Evolutionary conservation across 2,329 filamentous ascomycete genomes (phyloP), one percentile per base, ranked within the genome.

Genomic region (Hymenoscyphus linearis): DNA sequence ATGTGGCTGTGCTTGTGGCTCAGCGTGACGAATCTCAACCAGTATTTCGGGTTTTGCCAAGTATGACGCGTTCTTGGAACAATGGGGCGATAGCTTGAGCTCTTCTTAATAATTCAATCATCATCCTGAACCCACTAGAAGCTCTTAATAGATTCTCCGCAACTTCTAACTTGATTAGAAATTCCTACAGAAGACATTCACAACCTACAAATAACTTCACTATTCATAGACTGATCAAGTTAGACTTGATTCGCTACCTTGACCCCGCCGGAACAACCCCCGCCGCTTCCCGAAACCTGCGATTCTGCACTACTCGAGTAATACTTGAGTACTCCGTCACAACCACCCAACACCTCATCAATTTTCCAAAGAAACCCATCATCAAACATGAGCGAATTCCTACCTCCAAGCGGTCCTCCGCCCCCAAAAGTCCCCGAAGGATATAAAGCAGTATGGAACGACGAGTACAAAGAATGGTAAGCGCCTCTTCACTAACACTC

Each of bases 361-460:
- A 34, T n/a, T n/a, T 47, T 22, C 18, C 40, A 22, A n/a, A 47
- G 4, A 47, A 47, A 16, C 18, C 18, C n/a, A 25, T 31, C 25
- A 54, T 27, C 22, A 62, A 65, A 57, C 40, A 73, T 72, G 70
- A 62, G 60, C 34, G 70, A 72, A 26, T 72, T 73, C 55, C 54
- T 60, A n/a, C 68, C 71, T 9, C 71, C 71, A 27, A 60, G 57
- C n/a, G 69, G 69, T 5, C 70, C 71, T 27, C 85, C 85, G 31
- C 84, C 84, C 14, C 84, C 71, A 6, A 71, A 72, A 52, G 70
- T 72, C 7, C 91, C 90, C 2, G 88, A 90, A 70, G 92, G 92
- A 69, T 97, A 91, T 90, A 86, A 90, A 71, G 88, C 88, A 12
- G 84, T 91, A 66, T 96, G 87, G 84, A 95, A 96, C 75, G 85